Evolutionary conservation across 345 rosid species (phyloP).

Genomic region (Murraya koenigii): DNA sequence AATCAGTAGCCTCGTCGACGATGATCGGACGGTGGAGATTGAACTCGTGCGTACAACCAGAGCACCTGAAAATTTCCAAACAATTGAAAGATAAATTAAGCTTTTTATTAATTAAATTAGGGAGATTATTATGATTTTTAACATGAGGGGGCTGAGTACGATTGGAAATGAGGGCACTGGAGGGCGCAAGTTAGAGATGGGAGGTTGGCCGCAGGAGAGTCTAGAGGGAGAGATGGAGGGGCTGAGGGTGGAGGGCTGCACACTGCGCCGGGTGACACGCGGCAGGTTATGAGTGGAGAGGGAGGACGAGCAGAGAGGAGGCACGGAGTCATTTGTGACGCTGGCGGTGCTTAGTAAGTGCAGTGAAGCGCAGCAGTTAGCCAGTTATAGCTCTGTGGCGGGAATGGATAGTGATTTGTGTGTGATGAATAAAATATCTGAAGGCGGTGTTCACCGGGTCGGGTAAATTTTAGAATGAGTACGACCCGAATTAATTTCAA

Average conservation of each 20-base stretch:
- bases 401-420: conserved; percentile 58
- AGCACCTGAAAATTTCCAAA: conserved; percentile 54
- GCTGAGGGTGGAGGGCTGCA: conserved; percentile 12
- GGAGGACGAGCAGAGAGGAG: conserved; percentile 41
- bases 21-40: conserved; percentile 73
- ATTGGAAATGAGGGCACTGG: conserved; percentile 77
- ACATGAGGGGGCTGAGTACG: conserved; percentile 37
- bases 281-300: conserved; percentile 48
- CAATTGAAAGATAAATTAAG: neutral
- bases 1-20: conserved; percentile 69
- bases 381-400: conserved; percentile 28
- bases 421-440: neutral
- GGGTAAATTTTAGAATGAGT: neutral
- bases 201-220: conserved; percentile 20
- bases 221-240: conserved; percentile 20
- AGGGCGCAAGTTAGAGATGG: conserved; percentile 60
- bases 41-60: conserved; percentile 89
- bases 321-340: conserved; percentile 41
- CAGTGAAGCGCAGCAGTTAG: neutral
- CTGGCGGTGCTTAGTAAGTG: conserved; percentile 14
- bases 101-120: neutral
- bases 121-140: neutral
- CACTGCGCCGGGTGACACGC: conserved; percentile 30
- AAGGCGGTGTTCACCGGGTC: neutral
- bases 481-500: neutral